Evolutionary conservation across 2,329 filamentous ascomycete species (phyloP).

Genomic region (Paradendryphiella salina): DNA sequence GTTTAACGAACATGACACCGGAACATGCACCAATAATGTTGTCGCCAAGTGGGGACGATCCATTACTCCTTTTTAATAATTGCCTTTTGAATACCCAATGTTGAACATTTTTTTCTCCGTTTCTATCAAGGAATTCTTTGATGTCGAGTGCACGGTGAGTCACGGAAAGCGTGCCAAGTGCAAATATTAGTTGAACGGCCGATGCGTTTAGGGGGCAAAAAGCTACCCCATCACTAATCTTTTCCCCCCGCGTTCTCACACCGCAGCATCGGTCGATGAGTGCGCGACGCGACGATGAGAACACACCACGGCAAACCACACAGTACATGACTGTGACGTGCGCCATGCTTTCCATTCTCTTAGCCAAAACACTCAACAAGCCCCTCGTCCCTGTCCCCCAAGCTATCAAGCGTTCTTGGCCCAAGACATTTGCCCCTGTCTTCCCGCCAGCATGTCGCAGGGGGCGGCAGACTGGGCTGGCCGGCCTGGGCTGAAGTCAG

Average conservation of each 20-base stretch:
- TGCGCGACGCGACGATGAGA: too few relatives aligned
- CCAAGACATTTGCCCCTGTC: neutral
- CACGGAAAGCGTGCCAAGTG: too few relatives aligned
- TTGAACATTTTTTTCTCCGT: neutral
- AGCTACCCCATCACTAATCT: too few relatives aligned
- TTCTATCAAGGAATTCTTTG: neutral
- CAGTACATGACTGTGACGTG: too few relatives aligned
- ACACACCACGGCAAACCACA: too few relatives aligned
- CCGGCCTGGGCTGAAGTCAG: slow-evolving; percentile 11
- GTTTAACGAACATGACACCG: neutral
- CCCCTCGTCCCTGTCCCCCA: too few relatives aligned
- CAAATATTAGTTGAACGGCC: too few relatives aligned
- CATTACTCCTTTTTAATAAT: slow-evolving; percentile 9
- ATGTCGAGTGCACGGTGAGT: neutral
- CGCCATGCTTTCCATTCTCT: too few relatives aligned
- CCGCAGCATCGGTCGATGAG: too few relatives aligned
- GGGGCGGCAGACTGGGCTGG: neutral
- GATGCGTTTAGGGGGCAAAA: too few relatives aligned
- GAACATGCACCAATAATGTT: neutral
- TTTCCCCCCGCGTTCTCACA: too few relatives aligned
- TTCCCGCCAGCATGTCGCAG: neutral
- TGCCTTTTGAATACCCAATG: slow-evolving; percentile 8
- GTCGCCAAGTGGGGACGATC: neutral
- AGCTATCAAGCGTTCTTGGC: neutral
- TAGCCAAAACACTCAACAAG: too few relatives aligned